Evolutionary conservation across 148 eudicot genomes (phyloP).

Genomic region (Drosera capensis): DNA sequence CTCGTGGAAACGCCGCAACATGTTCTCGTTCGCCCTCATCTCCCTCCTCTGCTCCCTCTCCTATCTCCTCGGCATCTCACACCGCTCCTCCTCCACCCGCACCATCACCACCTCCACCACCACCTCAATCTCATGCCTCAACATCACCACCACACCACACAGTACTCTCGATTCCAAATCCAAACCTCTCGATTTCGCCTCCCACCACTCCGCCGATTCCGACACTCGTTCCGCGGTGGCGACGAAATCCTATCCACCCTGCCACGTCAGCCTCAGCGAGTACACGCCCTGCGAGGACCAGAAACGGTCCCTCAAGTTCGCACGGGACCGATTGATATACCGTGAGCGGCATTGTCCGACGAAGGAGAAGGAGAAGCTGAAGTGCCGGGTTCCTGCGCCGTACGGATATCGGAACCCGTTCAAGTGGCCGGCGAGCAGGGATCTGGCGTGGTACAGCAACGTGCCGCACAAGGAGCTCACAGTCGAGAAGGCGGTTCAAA

Average conservation of each 20-base stretch:
- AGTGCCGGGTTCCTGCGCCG: background rate
- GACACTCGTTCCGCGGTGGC: background rate
- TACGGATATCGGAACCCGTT: background rate
- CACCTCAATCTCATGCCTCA: background rate
- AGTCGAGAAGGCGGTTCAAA: conserved; percentile 1
- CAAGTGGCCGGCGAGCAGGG: background rate
- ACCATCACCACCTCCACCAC: conserved; percentile 7
- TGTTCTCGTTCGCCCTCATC: background rate
- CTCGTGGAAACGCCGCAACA: conserved; percentile 17
- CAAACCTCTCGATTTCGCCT: conserved; percentile 22
- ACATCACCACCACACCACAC: background rate
- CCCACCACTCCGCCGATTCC: conserved; percentile 32
- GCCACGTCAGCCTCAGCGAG: conserved; percentile 27
- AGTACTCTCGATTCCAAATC: no score
- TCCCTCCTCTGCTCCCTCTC: conserved; percentile 10
- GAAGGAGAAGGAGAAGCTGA: background rate
- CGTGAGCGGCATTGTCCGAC: conserved; percentile 1
- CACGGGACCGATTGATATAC: conserved; percentile 12
- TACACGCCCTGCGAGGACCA: conserved; percentile 70
- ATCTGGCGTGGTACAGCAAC: background rate
- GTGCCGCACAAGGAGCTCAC: background rate
- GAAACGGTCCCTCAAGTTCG: conserved; percentile 27
- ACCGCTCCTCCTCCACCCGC: conserved; percentile 8
- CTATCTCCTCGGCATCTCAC: conserved; percentile 40
- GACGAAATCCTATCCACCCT: conserved; percentile 21